Percentiles rank a stretch among this genome's conserved stretches.
Evolutionary conservation across 306 rosid genomes (phyloP).

Genomic region (Prunus dulcis): DNA sequence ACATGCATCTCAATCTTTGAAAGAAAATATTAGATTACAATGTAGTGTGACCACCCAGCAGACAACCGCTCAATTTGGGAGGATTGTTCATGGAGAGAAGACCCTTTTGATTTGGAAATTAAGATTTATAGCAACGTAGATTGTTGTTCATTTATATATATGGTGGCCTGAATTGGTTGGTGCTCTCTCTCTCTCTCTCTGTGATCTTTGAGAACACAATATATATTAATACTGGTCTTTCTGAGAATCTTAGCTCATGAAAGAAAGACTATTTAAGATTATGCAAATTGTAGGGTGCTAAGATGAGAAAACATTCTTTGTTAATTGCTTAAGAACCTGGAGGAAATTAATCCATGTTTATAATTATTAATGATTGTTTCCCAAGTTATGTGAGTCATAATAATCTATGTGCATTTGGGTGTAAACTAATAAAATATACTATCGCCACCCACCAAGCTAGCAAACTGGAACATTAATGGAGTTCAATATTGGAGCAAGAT

Average conservation of each 20-base stretch:
- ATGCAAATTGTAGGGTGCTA: background rate
- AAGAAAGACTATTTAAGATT: conserved; percentile 11
- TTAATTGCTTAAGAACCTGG: conserved; percentile 11
- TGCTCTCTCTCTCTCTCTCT: background rate
- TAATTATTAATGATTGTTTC: background rate
- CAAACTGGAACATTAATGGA: no score
- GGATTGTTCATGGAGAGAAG: conserved; percentile 23
- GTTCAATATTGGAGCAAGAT: background rate
- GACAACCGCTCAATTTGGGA: conserved; percentile 28
- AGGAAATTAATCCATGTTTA: background rate
- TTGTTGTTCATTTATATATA: background rate
- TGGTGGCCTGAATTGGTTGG: background rate
- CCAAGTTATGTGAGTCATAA: conserved; percentile 26
- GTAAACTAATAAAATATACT: conserved; percentile 4
- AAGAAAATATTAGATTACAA: conserved; percentile 37
- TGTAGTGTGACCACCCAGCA: conserved; percentile 47
- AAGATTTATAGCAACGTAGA: background rate
- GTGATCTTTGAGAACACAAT: conserved; percentile 8
- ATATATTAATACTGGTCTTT: conserved; percentile 8
- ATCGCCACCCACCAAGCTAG: background rate
- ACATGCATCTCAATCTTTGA: conserved; percentile 29
- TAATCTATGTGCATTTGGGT: conserved; percentile 1
- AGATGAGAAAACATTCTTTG: conserved; percentile 18
- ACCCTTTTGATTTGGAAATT: background rate
- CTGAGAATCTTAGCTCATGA: conserved; percentile 28